Percentiles rank a stretch among this genome's conserved stretches.
Evolutionary conservation across 768 basidiomycete species (phyloP).

Genomic region (Fomitopsis serialis): DNA sequence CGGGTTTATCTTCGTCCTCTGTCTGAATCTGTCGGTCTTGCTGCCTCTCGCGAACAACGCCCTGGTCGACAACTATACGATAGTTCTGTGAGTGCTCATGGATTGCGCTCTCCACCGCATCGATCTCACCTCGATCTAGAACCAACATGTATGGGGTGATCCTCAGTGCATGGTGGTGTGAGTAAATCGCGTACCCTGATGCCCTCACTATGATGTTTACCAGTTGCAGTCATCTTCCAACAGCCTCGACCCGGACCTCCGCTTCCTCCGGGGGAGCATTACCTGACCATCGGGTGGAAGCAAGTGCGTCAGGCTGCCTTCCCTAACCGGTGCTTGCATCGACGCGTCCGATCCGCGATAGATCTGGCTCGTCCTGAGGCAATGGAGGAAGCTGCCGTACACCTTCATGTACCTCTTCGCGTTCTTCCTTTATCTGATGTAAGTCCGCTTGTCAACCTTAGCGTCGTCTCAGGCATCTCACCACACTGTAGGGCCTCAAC

Average conservation of each 20-base stretch:
- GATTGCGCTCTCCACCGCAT: too few species aligned
- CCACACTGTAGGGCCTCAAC: conserved; percentile 57
- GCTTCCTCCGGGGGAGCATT: conserved; percentile 70
- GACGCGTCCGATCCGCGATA: conserved; percentile 21
- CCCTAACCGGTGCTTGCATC: too few species aligned
- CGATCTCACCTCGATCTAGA: conserved; percentile 31
- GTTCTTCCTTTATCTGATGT: conserved; percentile 78
- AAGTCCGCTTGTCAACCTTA: conserved; percentile 17
- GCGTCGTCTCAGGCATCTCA: neutral
- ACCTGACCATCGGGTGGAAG: conserved; percentile 82
- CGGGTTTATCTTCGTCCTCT: conserved; percentile 62
- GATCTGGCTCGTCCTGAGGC: conserved; percentile 73
- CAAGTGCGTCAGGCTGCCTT: conserved; percentile 52
- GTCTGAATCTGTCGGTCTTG: conserved; percentile 65
- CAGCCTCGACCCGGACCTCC: conserved; percentile 76
- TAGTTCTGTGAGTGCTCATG: conserved; percentile 53
- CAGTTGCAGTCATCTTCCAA: conserved; percentile 68
- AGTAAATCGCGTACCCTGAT: conserved; percentile 16
- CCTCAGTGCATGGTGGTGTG: conserved; percentile 86
- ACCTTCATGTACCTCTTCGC: conserved; percentile 77
- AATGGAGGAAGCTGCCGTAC: conserved; percentile 73
- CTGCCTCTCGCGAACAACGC: conserved; percentile 55
- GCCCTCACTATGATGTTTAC: neutral
- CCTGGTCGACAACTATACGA: conserved; percentile 67
- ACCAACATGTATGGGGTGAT: conserved; percentile 76